Base-by-base conservation (phyloP, 805 yeast species). In the Grigorovia humatica region DNA sequence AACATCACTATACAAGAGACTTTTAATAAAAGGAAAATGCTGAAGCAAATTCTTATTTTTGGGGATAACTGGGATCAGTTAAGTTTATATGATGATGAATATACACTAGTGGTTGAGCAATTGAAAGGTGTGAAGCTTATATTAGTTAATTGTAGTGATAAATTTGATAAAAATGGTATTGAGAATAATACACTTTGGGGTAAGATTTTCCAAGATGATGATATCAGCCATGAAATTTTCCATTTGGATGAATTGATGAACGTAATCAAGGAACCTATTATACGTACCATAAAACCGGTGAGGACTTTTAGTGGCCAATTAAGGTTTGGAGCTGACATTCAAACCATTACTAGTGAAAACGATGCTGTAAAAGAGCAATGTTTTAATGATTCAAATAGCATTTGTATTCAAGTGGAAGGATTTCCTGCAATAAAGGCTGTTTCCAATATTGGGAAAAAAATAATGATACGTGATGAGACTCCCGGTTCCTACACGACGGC, bases 341-440 rank as follows among this genome's bases (percentile, higher is more conserved):
- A 51, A 15, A 44, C 50, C 4, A 49, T 52, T 23, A 46, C 49
- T 8, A 27, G 9, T 2, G 46, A 54, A 9, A 48, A 46, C 15
- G 5, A 17, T 20, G 29, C 17, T 4, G n/a, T 13, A 15, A 20
- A 44, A 13, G 47, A 43, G 6, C 55, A 40, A 9, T 60, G 64
- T 4, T 51, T 57, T 18, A 53, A 54, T 0, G 75, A 72, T 52
- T 45, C 58, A 0, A 50, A 57, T 6, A 68, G 73, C 32, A 43
- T 77, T 2, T 49, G 65, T 17, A 66, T 84, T 27, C 65, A 67
- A 7, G 82, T 81, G 0, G 86, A 83, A 57, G 82, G 85, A 0
- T 85, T 69, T 57, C 84, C 88, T 47, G 73, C 54, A 60, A 76
- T 63, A 63, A 70, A 56, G 59, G 65, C 49, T 56, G 69, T 56